These are phyloP conservation scores for Bryoglossum gracile DNA, from an alignment of 495 filamentous ascomycete species.

Conservation along the genomic window DNA sequence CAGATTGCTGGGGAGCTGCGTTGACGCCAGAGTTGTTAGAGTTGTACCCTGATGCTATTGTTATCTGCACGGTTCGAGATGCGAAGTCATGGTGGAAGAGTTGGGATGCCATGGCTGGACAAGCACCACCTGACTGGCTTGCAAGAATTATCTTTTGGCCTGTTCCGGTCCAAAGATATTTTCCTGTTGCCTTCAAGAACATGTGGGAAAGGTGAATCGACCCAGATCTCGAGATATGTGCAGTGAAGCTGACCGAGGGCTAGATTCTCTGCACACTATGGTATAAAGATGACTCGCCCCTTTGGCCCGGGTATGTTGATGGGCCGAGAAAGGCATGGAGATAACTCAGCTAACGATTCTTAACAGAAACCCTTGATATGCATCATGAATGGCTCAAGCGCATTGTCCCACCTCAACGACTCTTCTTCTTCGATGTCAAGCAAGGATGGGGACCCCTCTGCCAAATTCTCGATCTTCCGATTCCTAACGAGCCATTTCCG, in stretches of 20 bases:
- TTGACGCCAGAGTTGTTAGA: constrained; percentile 32
- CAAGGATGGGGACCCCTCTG: constrained; percentile 31
- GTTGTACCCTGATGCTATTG: constrained; percentile 33
- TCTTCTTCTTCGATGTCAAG: constrained; percentile 21
- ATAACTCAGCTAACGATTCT: no score
- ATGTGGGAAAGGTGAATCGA: not conserved
- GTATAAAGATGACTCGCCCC: not conserved
- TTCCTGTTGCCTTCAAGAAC: not conserved
- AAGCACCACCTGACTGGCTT: no score
- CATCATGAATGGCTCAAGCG: constrained; percentile 15
- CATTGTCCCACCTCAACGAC: constrained; percentile 13
- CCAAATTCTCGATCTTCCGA: constrained; percentile 22
- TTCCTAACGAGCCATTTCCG: constrained; percentile 27
- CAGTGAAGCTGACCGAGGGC: no score
- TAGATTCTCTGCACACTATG: not conserved
- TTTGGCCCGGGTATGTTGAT: no score
- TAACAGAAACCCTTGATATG: not conserved
- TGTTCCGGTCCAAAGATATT: constrained; percentile 9
- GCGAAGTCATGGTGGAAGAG: constrained; percentile 28
- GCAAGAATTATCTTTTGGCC: constrained; percentile 20
- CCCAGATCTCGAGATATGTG: no score
- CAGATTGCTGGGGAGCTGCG: constrained; percentile 25
- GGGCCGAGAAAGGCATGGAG: no score
- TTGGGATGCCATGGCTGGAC: constrained; percentile 21
- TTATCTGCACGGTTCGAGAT: constrained; percentile 29